Percentiles rank a stretch among this genome's conserved stretches.
These are phyloP conservation scores for Copromyces sp. DNA, from an alignment of 495 filamentous ascomycete genomes.

Conservation along the genomic window DNA sequence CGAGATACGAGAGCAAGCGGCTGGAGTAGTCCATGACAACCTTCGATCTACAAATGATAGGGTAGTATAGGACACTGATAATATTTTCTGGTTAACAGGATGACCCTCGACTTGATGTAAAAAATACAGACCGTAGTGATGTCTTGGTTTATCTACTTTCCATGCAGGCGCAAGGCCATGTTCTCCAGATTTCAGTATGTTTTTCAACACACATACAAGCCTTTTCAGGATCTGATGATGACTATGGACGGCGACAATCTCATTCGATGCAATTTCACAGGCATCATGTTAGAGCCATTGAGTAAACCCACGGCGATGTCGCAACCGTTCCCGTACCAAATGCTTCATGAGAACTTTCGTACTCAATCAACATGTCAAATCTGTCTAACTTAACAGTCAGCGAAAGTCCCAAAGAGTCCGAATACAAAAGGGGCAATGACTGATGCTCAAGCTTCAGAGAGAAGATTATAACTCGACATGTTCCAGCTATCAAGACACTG, in stretches of 20 bases:
- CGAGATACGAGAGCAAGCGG: background rate
- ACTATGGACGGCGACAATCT: background rate
- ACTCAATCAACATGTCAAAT: background rate
- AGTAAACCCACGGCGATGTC: background rate
- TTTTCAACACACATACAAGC: background rate
- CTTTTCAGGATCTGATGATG: background rate
- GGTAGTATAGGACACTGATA: background rate
- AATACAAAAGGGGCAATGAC: background rate
- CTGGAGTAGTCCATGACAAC: background rate
- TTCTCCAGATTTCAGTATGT: background rate
- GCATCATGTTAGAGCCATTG: background rate
- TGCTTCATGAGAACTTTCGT: background rate
- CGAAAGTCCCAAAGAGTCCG: background rate
- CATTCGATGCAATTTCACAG: background rate
- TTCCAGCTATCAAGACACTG: conserved; percentile 22
- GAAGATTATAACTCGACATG: conserved; percentile 52
- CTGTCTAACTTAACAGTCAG: background rate
- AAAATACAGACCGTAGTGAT: background rate
- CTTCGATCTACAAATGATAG: background rate
- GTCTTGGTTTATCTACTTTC: background rate
- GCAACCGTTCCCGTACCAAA: background rate
- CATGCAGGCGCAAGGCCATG: background rate
- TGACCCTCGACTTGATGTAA: background rate
- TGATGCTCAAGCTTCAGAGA: conserved; percentile 39
- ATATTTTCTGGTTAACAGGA: background rate